Conservation (phyloP, 371 early-diverging fungal genomes). For the Nematocida ausubeli region DNA sequence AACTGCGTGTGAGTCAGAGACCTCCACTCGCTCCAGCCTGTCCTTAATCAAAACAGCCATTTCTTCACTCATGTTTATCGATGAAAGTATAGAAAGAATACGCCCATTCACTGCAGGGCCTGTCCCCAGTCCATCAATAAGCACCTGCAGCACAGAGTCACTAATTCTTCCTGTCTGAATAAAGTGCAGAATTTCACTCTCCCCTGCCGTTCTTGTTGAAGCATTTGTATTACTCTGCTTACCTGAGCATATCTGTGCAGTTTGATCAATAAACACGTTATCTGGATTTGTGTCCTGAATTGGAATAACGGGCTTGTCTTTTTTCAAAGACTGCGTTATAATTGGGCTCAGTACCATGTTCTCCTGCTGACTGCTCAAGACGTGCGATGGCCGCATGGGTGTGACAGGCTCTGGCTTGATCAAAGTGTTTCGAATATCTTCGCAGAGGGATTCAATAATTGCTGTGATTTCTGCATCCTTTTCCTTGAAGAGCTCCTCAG, state of each 20-base stretch:
- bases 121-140: constrained; percentile 4
- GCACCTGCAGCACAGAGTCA: neutral
- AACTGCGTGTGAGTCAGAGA: neutral
- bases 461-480: constrained; percentile 35
- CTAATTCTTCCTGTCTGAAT: neutral
- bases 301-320: neutral
- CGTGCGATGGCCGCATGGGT: neutral
- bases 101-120: neutral
- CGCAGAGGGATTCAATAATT: constrained; percentile 51
- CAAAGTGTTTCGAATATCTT: constrained; percentile 49
- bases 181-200: neutral
- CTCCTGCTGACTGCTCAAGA: neutral
- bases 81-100: constrained; percentile 2
- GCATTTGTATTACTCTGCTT: neutral
- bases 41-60: neutral
- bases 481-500: constrained; percentile 9
- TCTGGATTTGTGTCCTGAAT: neutral
- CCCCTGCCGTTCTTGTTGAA: neutral
- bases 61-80: neutral
- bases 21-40: neutral
- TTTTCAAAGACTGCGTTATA: constrained; percentile 13
- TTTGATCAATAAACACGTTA: neutral
- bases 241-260: neutral
- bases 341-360: neutral
- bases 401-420: constrained; percentile 2